phyloP scores from a whole-genome alignment of 176 grass and related monocot species.

The Ensete ventricosum region DNA sequence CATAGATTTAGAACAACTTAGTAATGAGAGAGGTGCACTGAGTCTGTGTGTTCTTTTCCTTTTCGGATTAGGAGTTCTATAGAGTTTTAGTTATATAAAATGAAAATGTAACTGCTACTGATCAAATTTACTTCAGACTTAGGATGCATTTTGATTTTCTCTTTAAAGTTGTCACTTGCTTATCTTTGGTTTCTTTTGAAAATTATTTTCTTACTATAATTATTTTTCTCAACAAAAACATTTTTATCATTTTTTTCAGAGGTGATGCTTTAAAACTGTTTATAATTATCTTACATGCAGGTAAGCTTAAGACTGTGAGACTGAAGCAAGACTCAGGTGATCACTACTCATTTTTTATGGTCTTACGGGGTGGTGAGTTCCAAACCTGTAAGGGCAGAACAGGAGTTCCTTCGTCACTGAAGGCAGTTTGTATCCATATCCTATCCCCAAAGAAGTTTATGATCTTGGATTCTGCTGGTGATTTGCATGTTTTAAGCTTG shows the following conservation, averaged over 20 bases:
- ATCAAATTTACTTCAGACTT: background rate
- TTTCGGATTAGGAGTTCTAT: background rate
- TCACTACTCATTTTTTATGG: constrained; percentile 50
- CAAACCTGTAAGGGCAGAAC: constrained; percentile 26
- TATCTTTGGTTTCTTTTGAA: background rate
- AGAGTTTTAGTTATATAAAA: background rate
- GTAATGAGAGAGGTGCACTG: no score
- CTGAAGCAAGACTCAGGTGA: constrained; percentile 64
- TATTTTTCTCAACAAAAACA: no score
- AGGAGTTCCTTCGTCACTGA: constrained; percentile 27
- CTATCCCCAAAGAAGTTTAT: constrained; percentile 61
- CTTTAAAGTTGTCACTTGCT: background rate
- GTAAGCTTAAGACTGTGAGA: constrained; percentile 69
- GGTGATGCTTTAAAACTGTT: no score
- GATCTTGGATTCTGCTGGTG: constrained; percentile 70
- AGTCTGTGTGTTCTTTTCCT: no score
- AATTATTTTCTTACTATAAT: background rate
- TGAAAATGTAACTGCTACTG: background rate
- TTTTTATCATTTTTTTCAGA: no score
- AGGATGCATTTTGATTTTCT: background rate
- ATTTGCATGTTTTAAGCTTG: constrained; percentile 53
- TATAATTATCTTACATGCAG: constrained; percentile 29
- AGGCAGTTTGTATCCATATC: constrained; percentile 60
- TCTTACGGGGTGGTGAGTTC: constrained; percentile 23
- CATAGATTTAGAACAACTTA: no score